Percentiles rank a stretch among this genome's conserved stretches.
These are phyloP conservation scores for Porphyra umbilicalis DNA, from an alignment of 31 red algal species.

Conservation along the genomic window DNA sequence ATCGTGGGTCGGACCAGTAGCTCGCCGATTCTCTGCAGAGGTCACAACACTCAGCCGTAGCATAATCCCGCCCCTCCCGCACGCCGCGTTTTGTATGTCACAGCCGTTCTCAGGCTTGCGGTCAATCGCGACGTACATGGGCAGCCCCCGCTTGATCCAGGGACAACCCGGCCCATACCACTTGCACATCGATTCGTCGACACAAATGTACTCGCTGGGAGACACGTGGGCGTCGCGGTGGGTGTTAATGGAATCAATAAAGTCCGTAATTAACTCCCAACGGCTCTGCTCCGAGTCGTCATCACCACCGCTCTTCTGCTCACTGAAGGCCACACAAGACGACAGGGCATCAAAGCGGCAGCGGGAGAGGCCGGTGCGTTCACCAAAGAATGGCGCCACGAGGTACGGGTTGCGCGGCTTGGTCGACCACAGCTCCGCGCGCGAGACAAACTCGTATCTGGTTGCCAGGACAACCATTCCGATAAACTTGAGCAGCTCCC, in stretches of 20 bases:
- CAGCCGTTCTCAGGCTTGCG: slow-evolving; percentile 43
- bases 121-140: slow-evolving; percentile 31
- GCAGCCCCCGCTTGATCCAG: slow-evolving; percentile 29
- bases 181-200: slow-evolving; percentile 50
- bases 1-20: not conserved
- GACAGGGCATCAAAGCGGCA: too few relatives aligned
- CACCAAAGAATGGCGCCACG: too few relatives aligned
- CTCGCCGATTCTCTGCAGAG: slow-evolving; percentile 2
- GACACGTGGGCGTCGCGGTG: slow-evolving; percentile 14
- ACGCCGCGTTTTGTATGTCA: slow-evolving; percentile 17
- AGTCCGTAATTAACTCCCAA: slow-evolving; percentile 3
- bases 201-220: slow-evolving; percentile 17
- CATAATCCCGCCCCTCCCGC: slow-evolving; percentile 14
- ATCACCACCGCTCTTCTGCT: slow-evolving; percentile 3
- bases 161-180: slow-evolving; percentile 42
- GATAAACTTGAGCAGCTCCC: not conserved
- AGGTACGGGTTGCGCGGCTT: not conserved
- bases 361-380: too few relatives aligned
- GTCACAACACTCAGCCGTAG: slow-evolving; percentile 7
- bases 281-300: not conserved
- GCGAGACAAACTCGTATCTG: not conserved
- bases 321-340: not conserved
- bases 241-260: slow-evolving; percentile 16
- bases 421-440: not conserved
- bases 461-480: not conserved